phyloP scores from a whole-genome alignment of 2,329 filamentous ascomycete genomes.

The Alternaria angustiovoidea region DNA sequence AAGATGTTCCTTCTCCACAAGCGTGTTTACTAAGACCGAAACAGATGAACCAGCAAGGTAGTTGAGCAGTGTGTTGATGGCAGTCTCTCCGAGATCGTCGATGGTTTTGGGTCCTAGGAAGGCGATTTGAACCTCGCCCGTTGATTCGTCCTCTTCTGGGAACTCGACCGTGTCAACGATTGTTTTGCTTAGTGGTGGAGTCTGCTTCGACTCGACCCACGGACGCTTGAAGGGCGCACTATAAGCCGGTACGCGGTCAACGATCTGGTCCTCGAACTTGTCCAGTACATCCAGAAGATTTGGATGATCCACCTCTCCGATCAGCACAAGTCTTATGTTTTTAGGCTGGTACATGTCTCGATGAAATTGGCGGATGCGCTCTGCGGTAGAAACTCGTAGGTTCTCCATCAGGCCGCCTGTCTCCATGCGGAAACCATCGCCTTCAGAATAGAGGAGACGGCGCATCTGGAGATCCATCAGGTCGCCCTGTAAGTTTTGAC shows the following conservation, averaged over 20 bases:
- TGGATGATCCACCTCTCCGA: constrained; percentile 88
- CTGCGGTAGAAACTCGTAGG: constrained; percentile 82
- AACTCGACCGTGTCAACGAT: constrained; percentile 84
- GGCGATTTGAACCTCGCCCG: constrained; percentile 83
- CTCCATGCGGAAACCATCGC: constrained; percentile 93
- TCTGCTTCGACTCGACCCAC: constrained; percentile 87
- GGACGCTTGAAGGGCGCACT: constrained; percentile 82
- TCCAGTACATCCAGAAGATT: constrained; percentile 84
- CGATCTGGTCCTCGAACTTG: constrained; percentile 85
- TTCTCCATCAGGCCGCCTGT: constrained; percentile 98
- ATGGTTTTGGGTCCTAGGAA: constrained; percentile 88
- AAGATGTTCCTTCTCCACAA: constrained; percentile 93
- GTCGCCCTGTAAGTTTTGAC: constrained; percentile 83
- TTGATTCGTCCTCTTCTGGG: constrained; percentile 94
- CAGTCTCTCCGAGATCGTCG: constrained; percentile 68
- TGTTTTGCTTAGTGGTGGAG: constrained; percentile 75
- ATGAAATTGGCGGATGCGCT: constrained; percentile 94
- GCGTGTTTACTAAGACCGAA: constrained; percentile 85
- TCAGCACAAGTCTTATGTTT: constrained; percentile 88
- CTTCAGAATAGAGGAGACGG: constrained; percentile 83
- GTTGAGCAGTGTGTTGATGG: constrained; percentile 79
- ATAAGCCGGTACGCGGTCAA: constrained; percentile 79
- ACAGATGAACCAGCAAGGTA: constrained; percentile 95
- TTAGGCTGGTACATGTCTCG: constrained; percentile 97
- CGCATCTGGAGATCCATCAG: constrained; percentile 87